These are phyloP conservation scores for Limtongia smithiae DNA, from an alignment of 805 yeast species.

Conservation along the genomic window DNA sequence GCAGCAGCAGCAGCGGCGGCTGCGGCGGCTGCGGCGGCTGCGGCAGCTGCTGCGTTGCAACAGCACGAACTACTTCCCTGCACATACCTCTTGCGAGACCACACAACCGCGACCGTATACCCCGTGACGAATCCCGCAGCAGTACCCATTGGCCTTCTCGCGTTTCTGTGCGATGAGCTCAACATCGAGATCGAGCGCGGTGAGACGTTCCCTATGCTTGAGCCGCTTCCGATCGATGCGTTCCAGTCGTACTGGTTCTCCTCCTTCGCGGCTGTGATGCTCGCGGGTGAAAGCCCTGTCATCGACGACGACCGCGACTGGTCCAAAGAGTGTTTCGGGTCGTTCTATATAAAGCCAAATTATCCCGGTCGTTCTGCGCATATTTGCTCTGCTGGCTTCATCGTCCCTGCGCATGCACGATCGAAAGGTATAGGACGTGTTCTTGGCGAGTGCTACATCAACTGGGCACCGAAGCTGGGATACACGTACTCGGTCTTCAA, in stretches of 20 bases:
- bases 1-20: constrained; percentile 3
- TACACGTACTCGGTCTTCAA: constrained; percentile 82
- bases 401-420: constrained; percentile 89
- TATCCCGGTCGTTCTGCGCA: constrained; percentile 92
- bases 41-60: constrained; percentile 8
- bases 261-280: constrained; percentile 70
- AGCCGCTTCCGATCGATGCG: constrained; percentile 67
- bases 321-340: constrained; percentile 90
- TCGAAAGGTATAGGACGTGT: constrained; percentile 89
- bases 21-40: constrained; percentile 1
- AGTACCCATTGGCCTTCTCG: constrained; percentile 72
- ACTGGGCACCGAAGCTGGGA: constrained; percentile 89
- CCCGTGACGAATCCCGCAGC: constrained; percentile 68
- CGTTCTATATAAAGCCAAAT: constrained; percentile 79
- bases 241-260: constrained; percentile 88
- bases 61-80: constrained; percentile 52
- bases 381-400: constrained; percentile 82
- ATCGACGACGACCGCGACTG: constrained; percentile 60
- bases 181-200: constrained; percentile 90
- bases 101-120: constrained; percentile 87
- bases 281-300: constrained; percentile 68
- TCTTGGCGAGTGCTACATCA: constrained; percentile 73
- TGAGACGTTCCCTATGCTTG: constrained; percentile 81
- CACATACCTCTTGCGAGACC: constrained; percentile 78
- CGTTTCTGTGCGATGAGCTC: constrained; percentile 84